A percentile compares a stretch with the other conserved stretches of the same genome.
phyloP scores from a whole-genome alignment of 2,329 filamentous ascomycete species.

The Teratosphaeria pseudoeucalypti region DNA sequence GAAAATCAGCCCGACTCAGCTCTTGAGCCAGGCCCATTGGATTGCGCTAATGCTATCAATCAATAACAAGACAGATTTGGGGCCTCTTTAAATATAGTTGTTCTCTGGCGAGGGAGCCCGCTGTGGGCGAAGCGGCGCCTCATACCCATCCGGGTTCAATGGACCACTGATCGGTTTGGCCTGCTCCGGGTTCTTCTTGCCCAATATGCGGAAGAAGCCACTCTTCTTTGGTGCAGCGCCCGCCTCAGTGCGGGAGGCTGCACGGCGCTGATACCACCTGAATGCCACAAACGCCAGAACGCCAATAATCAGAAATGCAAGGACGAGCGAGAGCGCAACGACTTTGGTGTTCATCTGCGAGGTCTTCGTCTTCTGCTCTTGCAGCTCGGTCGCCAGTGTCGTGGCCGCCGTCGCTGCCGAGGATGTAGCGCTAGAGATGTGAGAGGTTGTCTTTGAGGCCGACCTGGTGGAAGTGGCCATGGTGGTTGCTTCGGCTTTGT shows the following conservation, averaged over 20 bases:
- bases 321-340: neutral
- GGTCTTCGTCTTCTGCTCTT: neutral
- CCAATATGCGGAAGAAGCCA: neutral
- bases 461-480: neutral
- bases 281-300: neutral
- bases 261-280: neutral
- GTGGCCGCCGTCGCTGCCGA: no score
- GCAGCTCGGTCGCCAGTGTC: neutral
- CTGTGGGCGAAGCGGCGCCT: neutral
- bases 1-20: neutral
- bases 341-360: neutral
- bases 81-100: no score
- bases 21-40: neutral
- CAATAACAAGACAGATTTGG: neutral
- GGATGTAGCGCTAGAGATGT: neutral
- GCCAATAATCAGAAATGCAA: neutral
- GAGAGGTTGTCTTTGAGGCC: neutral
- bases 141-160: neutral
- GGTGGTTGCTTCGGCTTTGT: neutral
- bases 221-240: neutral
- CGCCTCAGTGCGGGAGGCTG: neutral
- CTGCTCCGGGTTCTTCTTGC: neutral
- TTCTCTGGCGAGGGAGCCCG: no score
- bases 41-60: neutral
- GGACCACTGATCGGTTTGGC: neutral